Evolutionary conservation across 1,284 basidiomycete species (phyloP).

Genomic region (Blastosporella zonata): DNA sequence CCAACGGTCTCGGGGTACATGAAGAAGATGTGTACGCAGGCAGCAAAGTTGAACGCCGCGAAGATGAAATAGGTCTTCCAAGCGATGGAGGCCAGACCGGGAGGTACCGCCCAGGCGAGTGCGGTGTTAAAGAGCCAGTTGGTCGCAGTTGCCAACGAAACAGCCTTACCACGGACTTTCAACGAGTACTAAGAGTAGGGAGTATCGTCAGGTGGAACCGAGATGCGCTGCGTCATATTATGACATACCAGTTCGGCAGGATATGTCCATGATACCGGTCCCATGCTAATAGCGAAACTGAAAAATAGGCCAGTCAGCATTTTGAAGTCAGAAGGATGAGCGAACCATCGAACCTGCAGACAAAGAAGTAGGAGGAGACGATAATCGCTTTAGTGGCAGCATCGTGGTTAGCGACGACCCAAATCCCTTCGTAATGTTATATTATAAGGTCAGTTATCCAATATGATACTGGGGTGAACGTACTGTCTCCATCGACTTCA

Average conservation of each 20-base stretch:
- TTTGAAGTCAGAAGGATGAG: neutral
- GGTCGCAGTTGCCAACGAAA: conserved; percentile 54
- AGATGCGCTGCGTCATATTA: neutral
- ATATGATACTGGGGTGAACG: conserved; percentile 5
- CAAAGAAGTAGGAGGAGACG: conserved; percentile 73
- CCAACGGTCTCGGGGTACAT: conserved; percentile 76
- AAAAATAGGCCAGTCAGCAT: neutral
- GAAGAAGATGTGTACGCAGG: conserved; percentile 67
- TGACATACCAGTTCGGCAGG: conserved; percentile 52
- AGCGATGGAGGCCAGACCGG: conserved; percentile 48
- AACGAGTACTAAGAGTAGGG: conserved; percentile 44
- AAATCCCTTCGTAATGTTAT: conserved; percentile 32
- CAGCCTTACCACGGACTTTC: conserved; percentile 72
- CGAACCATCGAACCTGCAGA: conserved; percentile 41
- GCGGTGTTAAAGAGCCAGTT: conserved; percentile 78
- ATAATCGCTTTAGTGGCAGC: conserved; percentile 66
- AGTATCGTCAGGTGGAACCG: neutral
- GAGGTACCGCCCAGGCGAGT: conserved; percentile 64
- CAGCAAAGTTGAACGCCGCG: conserved; percentile 72
- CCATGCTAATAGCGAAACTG: conserved; percentile 72
- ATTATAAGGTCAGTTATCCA: conserved; percentile 6
- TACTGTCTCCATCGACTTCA: conserved; percentile 34
- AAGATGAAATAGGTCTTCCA: conserved; percentile 75
- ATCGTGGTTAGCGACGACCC: conserved; percentile 60
- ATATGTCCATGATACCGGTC: conserved; percentile 71